These are phyloP conservation scores for Letharia lupina DNA, from an alignment of 495 filamentous ascomycete species.

Conservation along the genomic window DNA sequence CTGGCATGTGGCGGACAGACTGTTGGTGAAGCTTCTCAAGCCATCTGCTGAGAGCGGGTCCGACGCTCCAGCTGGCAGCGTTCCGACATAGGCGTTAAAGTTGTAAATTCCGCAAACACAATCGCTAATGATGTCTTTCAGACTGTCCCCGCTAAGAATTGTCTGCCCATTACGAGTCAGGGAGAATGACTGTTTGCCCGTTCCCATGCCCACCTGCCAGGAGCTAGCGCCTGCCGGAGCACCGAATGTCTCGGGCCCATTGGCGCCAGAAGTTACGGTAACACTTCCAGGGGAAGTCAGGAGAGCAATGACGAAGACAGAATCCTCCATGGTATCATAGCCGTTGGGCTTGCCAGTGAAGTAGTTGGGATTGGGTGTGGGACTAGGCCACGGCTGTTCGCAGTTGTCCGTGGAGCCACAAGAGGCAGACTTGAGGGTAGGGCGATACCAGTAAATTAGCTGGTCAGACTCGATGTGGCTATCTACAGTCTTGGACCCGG, in stretches of 20 bases:
- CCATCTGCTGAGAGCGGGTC: constrained; percentile 19
- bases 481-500: constrained; percentile 26
- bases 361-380: constrained; percentile 46
- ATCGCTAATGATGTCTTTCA: constrained; percentile 42
- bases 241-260: constrained; percentile 34
- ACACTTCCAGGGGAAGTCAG: constrained; percentile 41
- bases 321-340: constrained; percentile 43
- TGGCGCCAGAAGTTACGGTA: constrained; percentile 43
- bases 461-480: constrained; percentile 37
- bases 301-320: constrained; percentile 50
- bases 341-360: constrained; percentile 50
- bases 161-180: constrained; percentile 38
- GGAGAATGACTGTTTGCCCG: constrained; percentile 46
- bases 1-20: constrained; percentile 16
- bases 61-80: constrained; percentile 17
- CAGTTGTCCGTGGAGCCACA: constrained; percentile 44
- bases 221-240: constrained; percentile 46
- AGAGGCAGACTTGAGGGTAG: constrained; percentile 32
- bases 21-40: constrained; percentile 13
- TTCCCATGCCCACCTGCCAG: constrained; percentile 44
- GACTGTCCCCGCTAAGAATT: constrained; percentile 45
- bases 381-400: constrained; percentile 30
- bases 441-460: constrained; percentile 59
- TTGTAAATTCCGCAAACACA: constrained; percentile 57
- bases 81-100: constrained; percentile 48